Conservation (phyloP, 2,329 filamentous ascomycete species). For the Coniochaeta prunicola region DNA sequence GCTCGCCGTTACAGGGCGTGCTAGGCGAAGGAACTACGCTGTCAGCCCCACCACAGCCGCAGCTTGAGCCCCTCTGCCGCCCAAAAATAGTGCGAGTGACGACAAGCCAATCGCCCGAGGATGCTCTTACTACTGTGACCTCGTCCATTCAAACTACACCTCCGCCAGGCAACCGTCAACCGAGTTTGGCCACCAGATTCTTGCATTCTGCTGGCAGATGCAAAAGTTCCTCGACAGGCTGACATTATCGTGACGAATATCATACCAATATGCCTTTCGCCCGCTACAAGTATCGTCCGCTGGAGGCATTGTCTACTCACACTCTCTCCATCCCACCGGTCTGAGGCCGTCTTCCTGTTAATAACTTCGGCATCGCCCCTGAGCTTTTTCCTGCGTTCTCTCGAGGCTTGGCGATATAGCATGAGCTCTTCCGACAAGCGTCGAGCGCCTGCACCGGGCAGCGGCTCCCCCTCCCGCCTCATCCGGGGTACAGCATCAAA, state of each 20-base stretch:
- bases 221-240: not conserved
- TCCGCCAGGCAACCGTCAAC: not conserved
- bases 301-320: not conserved
- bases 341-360: not conserved
- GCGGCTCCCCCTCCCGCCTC: constrained; percentile 1
- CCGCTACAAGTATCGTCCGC: not conserved
- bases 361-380: not conserved
- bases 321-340: not conserved
- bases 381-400: not conserved
- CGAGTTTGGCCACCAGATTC: not conserved
- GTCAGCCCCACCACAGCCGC: constrained; percentile 1
- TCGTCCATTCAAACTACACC: not conserved
- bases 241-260: not conserved
- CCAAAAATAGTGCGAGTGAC: no score
- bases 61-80: not conserved
- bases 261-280: not conserved
- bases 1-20: not conserved
- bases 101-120: no score
- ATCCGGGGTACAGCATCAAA: not conserved
- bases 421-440: constrained; percentile 2
- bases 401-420: not conserved
- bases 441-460: not conserved
- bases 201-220: not conserved
- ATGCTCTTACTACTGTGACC: no score
- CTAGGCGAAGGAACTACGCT: not conserved